Base-by-base conservation (phyloP, 2,329 filamentous ascomycete species). In the Sporothrix luriei region DNA sequence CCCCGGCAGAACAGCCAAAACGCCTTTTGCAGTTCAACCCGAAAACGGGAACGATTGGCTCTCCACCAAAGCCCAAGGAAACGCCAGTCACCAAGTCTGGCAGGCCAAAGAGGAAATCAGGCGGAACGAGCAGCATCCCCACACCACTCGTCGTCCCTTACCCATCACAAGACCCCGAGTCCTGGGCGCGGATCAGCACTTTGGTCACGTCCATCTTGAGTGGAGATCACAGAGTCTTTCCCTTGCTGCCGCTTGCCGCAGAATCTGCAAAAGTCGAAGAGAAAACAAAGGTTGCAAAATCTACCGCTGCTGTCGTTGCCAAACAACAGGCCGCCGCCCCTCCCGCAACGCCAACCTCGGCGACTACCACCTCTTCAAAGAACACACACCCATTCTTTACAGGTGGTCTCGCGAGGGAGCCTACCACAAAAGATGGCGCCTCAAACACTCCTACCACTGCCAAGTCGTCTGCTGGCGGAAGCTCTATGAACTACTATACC, bases 361-460 rank as follows among this genome's bases (percentile, higher is more conserved):
- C 19, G 7, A 11, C 57, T 7, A 21, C 66, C 4, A 21, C 40
- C 21, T 14, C 68, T 59, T 11, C 68, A 26, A 77, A 77, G 66
- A 69, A 73, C 43, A 76, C 78, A 3, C 80, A 93, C 78, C 90
- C 91, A 0, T 91, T 93, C 76, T 93, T 93, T 75, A 76, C 84
- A 19, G 86, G 85, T 6, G 91, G 88, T 73, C 26, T 81, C 7
- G 77, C 78, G 10, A 76, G 76, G 6, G 71, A 61, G 5, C 7
- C 68, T n/a, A 11, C 69, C 1, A 49, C 40, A 13, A 69, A 72
- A 46, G 54, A 71, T 19, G 70, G 68, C n/a, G 55, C 74, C 46
- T 72, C 75, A 7, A 72, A 70, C 4, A 71, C 75, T 10, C 55
- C 75, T 26, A 74, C 74, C 21, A 46, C 73, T 21, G 40, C 70